Conservation (phyloP, 106 monocot species). For the Acorus calamus region DNA sequence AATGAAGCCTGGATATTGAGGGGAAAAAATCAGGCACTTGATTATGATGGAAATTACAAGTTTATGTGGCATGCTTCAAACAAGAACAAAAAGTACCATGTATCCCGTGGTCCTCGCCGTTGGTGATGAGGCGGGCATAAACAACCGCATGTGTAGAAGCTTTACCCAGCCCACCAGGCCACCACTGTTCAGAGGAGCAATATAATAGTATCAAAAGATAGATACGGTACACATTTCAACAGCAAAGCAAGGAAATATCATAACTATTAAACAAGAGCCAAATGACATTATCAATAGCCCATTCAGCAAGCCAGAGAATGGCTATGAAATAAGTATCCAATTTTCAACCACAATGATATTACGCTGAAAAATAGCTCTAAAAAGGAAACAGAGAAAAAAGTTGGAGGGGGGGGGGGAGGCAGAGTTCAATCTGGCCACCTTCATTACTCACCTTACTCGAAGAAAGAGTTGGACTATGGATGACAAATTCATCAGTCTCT, state of each 20-base stretch:
- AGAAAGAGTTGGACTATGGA: constrained; percentile 91
- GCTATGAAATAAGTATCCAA: no score
- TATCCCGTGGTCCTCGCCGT: constrained; percentile 74
- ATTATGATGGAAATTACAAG: no score
- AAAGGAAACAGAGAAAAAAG: no score
- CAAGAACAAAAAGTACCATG: constrained; percentile 44
- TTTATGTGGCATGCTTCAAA: no score
- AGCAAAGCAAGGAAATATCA: no score
- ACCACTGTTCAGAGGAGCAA: constrained; percentile 55
- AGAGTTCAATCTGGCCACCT: not conserved
- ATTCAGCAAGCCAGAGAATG: no score
- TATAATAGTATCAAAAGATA: not conserved
- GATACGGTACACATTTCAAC: no score
- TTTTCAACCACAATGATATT: no score
- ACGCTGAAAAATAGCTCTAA: no score
- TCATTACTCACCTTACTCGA: constrained; percentile 72
- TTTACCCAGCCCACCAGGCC: constrained; percentile 98
- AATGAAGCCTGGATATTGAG: constrained; percentile 64
- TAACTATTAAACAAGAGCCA: no score
- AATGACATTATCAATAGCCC: no score
- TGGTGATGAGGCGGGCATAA: constrained; percentile 75
- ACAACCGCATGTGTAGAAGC: constrained; percentile 85
- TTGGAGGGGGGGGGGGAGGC: no score
- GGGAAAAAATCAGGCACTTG: not conserved
- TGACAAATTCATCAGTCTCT: constrained; percentile 87